Evolutionary conservation across 805 yeast species (phyloP).

Genomic region (Debaryomyces castellii): DNA sequence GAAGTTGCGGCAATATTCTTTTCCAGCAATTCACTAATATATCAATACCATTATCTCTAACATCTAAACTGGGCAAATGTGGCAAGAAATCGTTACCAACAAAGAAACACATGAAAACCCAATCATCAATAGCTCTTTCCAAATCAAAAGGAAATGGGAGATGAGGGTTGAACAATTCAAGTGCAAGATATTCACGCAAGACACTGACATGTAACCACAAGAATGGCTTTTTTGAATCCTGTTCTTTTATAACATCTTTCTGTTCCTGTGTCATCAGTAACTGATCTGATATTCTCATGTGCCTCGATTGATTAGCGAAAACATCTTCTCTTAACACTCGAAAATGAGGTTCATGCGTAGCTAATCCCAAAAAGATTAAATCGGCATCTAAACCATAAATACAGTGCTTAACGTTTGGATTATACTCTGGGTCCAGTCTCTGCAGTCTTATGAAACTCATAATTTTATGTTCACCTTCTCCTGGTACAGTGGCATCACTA

Average conservation of each 20-base stretch:
- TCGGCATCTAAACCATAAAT: conserved; percentile 96
- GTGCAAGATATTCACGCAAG: conserved; percentile 80
- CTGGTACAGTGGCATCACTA: conserved; percentile 96
- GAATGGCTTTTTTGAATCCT: conserved; percentile 72
- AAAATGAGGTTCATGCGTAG: conserved; percentile 98
- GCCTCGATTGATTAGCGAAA: conserved; percentile 69
- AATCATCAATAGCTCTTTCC: conserved; percentile 96
- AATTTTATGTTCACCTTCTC: conserved; percentile 97
- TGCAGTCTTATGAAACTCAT: conserved; percentile 94
- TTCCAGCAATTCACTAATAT: conserved; percentile 83
- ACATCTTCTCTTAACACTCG: conserved; percentile 94
- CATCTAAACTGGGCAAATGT: conserved; percentile 91
- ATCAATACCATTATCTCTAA: conserved; percentile 92
- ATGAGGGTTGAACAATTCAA: conserved; percentile 73
- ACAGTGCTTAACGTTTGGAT: conserved; percentile 87
- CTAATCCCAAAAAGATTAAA: conserved; percentile 90
- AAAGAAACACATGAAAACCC: conserved; percentile 98
- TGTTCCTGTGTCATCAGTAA: conserved; percentile 63
- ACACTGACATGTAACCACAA: conserved; percentile 91
- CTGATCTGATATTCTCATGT: conserved; percentile 47
- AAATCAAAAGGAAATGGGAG: conserved; percentile 76
- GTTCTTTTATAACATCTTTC: conserved; percentile 36
- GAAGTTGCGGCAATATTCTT: conserved; percentile 58
- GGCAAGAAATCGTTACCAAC: conserved; percentile 99
- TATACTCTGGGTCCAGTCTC: conserved; percentile 70